Conservation (phyloP, 345 rosid genomes). For the Eucalyptus camaldulensis region DNA sequence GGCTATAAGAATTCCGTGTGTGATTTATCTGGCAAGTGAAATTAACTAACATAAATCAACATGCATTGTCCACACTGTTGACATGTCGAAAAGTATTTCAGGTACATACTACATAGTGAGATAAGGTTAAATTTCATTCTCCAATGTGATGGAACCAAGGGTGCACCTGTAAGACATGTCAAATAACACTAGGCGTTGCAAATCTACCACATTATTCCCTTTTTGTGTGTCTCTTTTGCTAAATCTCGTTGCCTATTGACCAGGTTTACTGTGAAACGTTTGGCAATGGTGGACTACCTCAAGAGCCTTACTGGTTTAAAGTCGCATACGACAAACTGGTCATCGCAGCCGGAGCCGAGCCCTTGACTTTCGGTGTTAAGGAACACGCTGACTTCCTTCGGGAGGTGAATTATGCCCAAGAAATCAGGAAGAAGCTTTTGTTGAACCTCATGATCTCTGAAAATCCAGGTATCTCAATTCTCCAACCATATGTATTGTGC, state of each 20-base stretch:
- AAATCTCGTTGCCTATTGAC: not conserved
- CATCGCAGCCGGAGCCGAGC: constrained; percentile 90
- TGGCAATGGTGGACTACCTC: constrained; percentile 25
- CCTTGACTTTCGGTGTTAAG: constrained; percentile 80
- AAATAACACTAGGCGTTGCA: not conserved
- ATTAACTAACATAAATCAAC: not conserved
- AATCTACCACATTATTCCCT: not conserved
- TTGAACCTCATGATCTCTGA: constrained; percentile 90
- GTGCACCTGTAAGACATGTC: not conserved
- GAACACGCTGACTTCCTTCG: constrained; percentile 89
- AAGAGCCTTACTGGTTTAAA: constrained; percentile 65
- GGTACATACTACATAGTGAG: not conserved
- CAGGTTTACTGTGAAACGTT: constrained; percentile 81
- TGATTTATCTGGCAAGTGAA: not conserved
- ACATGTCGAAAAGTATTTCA: not conserved
- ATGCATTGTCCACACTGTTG: not conserved
- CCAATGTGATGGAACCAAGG: not conserved
- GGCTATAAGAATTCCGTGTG: not conserved
- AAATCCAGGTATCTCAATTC: constrained; percentile 48
- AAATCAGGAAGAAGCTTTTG: constrained; percentile 86
- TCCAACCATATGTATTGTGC: not conserved
- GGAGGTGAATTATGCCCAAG: constrained; percentile 90
- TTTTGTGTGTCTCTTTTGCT: not conserved
- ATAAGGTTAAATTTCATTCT: not conserved
- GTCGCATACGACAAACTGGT: constrained; percentile 87